phyloP scores from a whole-genome alignment of 2,329 filamentous ascomycete genomes.

The Purpureocillium takamizusanense region DNA sequence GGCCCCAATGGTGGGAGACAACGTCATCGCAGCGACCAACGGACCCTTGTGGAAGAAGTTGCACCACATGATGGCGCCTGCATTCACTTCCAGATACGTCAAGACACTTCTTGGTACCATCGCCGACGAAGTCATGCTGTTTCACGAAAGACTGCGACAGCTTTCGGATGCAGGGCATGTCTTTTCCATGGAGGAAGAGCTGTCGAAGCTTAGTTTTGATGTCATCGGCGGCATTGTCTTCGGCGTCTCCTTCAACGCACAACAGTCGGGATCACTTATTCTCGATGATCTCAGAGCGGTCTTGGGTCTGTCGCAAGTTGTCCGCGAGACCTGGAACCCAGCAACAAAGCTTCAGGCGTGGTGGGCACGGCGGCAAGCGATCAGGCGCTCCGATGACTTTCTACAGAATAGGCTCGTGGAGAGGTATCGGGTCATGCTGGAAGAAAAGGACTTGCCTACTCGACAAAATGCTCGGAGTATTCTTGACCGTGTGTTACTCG shows the following conservation, averaged over 20 bases:
- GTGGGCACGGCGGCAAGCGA: too few species aligned
- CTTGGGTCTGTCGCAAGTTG: too few species aligned
- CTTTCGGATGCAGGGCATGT: too few species aligned
- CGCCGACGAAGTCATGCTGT: conserved; percentile 14
- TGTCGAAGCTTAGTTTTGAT: conserved; percentile 14
- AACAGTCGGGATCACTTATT: conserved; percentile 8
- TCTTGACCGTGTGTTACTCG: too few species aligned
- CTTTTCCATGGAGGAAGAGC: conserved; percentile 14
- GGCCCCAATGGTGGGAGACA: conserved; percentile 8
- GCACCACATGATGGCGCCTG: conserved; percentile 16
- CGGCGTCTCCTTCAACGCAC: conserved; percentile 10
- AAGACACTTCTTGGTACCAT: conserved; percentile 14
- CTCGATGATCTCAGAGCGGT: conserved; percentile 7
- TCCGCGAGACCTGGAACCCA: too few species aligned
- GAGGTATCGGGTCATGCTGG: too few species aligned
- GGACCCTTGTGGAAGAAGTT: conserved; percentile 18
- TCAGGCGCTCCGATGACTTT: too few species aligned
- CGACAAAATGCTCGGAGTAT: too few species aligned
- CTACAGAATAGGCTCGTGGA: too few species aligned
- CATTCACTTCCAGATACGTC: conserved; percentile 14
- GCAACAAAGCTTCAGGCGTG: too few species aligned
- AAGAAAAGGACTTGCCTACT: too few species aligned
- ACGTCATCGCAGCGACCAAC: conserved; percentile 11
- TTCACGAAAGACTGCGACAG: conserved; percentile 5
- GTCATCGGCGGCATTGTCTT: conserved; percentile 14